Conservation (phyloP, 2,329 filamentous ascomycete genomes). For the Phyllosticta citriasiana region DNA sequence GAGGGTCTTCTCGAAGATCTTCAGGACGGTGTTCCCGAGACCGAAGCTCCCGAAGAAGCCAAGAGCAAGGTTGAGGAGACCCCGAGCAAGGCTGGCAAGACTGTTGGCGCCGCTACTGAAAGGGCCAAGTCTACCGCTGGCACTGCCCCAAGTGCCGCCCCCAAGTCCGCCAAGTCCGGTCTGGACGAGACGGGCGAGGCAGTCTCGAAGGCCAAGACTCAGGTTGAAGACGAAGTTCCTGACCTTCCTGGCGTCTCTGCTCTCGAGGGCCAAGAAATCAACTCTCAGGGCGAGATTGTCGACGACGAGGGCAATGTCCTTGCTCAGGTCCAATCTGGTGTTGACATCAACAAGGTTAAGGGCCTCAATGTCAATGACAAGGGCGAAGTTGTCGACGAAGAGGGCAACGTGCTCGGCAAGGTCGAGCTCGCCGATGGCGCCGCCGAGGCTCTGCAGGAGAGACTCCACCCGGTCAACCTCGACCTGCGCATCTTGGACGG, state of each 20-base stretch:
- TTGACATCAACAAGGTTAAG: constrained; percentile 36
- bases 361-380: constrained; percentile 42
- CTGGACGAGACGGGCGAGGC: constrained; percentile 14
- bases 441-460: constrained; percentile 36
- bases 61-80: constrained; percentile 7
- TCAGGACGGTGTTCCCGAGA: constrained; percentile 18
- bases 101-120: neutral
- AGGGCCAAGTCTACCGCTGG: constrained; percentile 8
- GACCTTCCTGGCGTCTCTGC: constrained; percentile 43
- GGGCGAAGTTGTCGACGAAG: constrained; percentile 40
- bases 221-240: constrained; percentile 20
- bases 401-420: constrained; percentile 41
- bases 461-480: constrained; percentile 26
- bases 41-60: constrained; percentile 16
- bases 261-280: constrained; percentile 41
- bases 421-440: constrained; percentile 42
- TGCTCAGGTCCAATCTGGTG: constrained; percentile 36
- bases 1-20: constrained; percentile 28
- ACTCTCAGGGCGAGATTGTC: constrained; percentile 40
- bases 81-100: constrained; percentile 3
- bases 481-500: constrained; percentile 42
- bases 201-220: constrained; percentile 17
- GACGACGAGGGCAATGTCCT: constrained; percentile 41
- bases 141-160: constrained; percentile 21
- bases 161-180: neutral